Evolutionary conservation across 345 rosid species (phyloP), one percentile per base, ranked within the genome.

Genomic region (Theobroma cacao): DNA sequence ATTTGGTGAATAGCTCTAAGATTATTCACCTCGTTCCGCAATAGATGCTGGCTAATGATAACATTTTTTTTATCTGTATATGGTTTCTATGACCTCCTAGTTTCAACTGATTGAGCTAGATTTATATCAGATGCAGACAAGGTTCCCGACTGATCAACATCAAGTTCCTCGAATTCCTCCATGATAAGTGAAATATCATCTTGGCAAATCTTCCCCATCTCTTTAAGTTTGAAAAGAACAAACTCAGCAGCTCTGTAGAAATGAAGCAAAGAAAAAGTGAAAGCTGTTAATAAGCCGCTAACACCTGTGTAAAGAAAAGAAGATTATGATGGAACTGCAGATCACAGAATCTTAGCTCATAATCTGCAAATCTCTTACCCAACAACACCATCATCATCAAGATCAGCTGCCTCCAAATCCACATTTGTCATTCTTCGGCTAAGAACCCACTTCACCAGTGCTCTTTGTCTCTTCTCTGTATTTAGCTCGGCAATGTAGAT

Each of bases 371-470:
- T 62, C 18, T n/a, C 89, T 86, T 87, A 96, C 99, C 84, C 89
- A 5, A 93, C 97, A 8, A 80, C 89, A 22, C 97, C 87, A 81
- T 93, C 92, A 13, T 85, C 83, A 71, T 92, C 95, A 0, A 92
- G 83, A 85, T 96, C 97, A 75, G 99, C 97, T 30, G 92, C 95
- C 84, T 93, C 98, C 52, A 96, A 86, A 83, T 93, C 99, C 9
- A 64, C 47, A 5, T 75, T 77, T 52, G 99, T 91, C 79, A 82
- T 82, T 74, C 80, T 91, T 67, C 92, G 78, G 18, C 80, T 81
- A 34, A 96, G 93, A 77, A 92, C 94, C 98, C 99, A 88, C 28
- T 89, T 74, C 65, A 80, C 97, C 7, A 92, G 76, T 45, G 79
- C 87, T 80, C 74, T 87, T 80, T 86, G 97, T 55, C 92, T 88